Conservation (phyloP, 202 grass and related monocot species). For the Bolboschoenoplectus hybrid region DNA sequence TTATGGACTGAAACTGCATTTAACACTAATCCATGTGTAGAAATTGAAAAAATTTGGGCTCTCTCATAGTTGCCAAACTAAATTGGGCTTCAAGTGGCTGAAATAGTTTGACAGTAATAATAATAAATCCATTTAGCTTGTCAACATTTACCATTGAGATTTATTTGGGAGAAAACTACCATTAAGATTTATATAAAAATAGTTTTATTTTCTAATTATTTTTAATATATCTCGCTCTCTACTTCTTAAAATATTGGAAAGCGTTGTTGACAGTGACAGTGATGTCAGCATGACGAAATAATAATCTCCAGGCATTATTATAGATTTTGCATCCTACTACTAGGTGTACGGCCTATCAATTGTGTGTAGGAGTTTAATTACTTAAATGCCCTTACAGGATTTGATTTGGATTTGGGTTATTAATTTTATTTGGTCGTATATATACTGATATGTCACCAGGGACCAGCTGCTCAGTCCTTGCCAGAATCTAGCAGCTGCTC, state of each 20-base stretch:
- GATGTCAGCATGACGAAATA: conserved; percentile 9
- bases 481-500: too few relatives aligned
- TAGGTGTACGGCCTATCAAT: not conserved
- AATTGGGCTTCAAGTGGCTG: not conserved
- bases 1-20: too few relatives aligned
- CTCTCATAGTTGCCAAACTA: not conserved
- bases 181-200: too few relatives aligned
- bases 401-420: not conserved
- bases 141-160: too few relatives aligned
- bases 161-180: too few relatives aligned
- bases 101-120: not conserved
- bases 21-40: not conserved
- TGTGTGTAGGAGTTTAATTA: not conserved
- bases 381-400: not conserved
- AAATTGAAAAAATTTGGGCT: not conserved
- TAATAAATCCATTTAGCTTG: too few relatives aligned
- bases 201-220: too few relatives aligned
- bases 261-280: not conserved
- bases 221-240: too few relatives aligned
- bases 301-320: too few relatives aligned
- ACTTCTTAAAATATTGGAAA: too few relatives aligned
- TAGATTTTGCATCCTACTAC: not conserved
- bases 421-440: not conserved
- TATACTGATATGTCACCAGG: too few relatives aligned
- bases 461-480: too few relatives aligned